These are phyloP conservation scores for Xylaria intraflava DNA, from an alignment of 495 filamentous ascomycete genomes.

Conservation along the genomic window DNA sequence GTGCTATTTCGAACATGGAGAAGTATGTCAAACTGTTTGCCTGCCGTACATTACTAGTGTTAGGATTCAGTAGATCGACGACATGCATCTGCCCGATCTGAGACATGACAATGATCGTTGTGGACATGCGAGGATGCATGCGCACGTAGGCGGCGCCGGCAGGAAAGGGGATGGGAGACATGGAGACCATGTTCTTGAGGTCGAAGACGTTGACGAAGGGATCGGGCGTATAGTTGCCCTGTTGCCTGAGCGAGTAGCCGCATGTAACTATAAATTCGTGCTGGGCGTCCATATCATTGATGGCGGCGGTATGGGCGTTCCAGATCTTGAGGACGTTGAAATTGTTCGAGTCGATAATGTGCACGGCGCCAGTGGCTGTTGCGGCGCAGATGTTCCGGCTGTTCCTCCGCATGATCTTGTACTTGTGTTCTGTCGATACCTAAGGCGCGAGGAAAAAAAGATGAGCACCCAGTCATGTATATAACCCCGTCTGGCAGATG, in stretches of 20 bases:
- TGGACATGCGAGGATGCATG: constrained; percentile 90
- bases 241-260: constrained; percentile 71
- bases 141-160: constrained; percentile 86
- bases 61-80: constrained; percentile 90
- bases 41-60: constrained; percentile 83
- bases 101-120: constrained; percentile 84
- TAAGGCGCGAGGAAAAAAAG: constrained; percentile 24
- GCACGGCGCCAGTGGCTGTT: constrained; percentile 72
- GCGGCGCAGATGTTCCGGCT: constrained; percentile 88
- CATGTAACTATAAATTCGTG: constrained; percentile 90
- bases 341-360: constrained; percentile 72
- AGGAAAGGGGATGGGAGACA: constrained; percentile 88
- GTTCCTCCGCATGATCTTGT: constrained; percentile 84
- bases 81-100: constrained; percentile 88
- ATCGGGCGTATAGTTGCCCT: constrained; percentile 61
- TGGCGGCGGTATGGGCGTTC: constrained; percentile 74
- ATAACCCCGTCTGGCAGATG: not conserved
- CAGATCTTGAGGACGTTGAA: constrained; percentile 76
- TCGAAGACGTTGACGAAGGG: constrained; percentile 91
- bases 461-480: constrained; percentile 12
- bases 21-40: constrained; percentile 62
- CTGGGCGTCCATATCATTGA: constrained; percentile 93
- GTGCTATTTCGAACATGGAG: constrained; percentile 76
- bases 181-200: constrained; percentile 72
- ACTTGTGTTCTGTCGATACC: constrained; percentile 64